Base-by-base conservation (phyloP, 1,284 basidiomycete genomes). In the Trichosporon sp. region DNA sequence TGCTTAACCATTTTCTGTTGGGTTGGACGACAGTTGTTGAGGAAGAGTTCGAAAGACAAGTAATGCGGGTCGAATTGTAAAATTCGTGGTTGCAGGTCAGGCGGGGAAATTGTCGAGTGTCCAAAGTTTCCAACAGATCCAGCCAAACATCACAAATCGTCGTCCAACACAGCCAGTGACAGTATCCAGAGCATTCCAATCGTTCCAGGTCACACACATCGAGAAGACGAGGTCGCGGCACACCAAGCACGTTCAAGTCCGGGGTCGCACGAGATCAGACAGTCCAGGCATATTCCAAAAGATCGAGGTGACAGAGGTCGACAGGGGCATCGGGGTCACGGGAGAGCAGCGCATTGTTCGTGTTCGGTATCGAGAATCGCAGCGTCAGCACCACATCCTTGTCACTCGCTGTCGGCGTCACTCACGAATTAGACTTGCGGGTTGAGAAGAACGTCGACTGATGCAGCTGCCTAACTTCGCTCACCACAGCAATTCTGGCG, bases 1-100 rank as follows among this genome's bases (percentile, higher is more conserved):
- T 75, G 73, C 71, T 72, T 73, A 67, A 73, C 73, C 73, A 74
- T 74, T 65, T 67, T 65, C 62, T 67, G 68, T 67, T 62, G 38
- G 62, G 64, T 42, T 25, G 31, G 38, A 66, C 25, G 38, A n/a
- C 11, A 18, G 47, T 35, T n/a, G 13, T 34, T 18, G 58, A 47
- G 58, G 60, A 29, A 18, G 15, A 38, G 29, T 51, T 53, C 27
- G 51, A 66, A 47, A 53, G 25, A 25, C 31, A 25, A 51, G 47
- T 29, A 31, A 29, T 5, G 27, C 11, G 23, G 27, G 25, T 60
- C 27, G 27, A 23, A 32, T 31, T 13, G 38, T 27, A n/a, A 32
- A 18, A 56, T 25, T 44, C 23, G 21, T 31, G 34, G 18, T 23
- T 11, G 42, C 27, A 63, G 15, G 7, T 23, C 12, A 32, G 32